Conservation (phyloP, 139 green algal genomes). For the Volvox africanus region DNA sequence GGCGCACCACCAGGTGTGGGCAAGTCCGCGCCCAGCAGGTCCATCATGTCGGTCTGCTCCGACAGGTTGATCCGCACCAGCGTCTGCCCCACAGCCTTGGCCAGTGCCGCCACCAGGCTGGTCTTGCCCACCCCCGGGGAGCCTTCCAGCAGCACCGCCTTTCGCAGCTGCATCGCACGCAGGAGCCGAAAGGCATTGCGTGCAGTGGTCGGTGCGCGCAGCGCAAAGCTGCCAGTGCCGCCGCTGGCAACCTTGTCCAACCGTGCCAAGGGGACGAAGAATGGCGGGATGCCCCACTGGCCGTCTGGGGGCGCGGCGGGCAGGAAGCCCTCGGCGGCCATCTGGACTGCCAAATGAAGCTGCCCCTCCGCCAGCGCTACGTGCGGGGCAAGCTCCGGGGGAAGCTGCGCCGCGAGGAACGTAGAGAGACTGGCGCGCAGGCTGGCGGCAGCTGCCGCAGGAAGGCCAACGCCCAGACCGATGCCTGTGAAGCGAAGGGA, state of each 20-base stretch:
- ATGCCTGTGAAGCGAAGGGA: slow-evolving; percentile 65
- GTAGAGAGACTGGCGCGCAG: slow-evolving; percentile 67
- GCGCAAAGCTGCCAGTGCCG: slow-evolving; percentile 77
- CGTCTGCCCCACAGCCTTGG: slow-evolving; percentile 62
- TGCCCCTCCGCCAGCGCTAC: slow-evolving; percentile 54
- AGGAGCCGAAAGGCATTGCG: slow-evolving; percentile 93
- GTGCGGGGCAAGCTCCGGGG: slow-evolving; percentile 46
- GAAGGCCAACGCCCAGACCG: slow-evolving; percentile 84
- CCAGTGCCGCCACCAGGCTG: slow-evolving; percentile 90
- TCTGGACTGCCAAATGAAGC: slow-evolving; percentile 13
- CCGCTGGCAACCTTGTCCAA: not conserved
- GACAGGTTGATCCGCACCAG: slow-evolving; percentile 97
- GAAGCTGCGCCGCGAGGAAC: slow-evolving; percentile 75
- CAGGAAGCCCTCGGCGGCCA: slow-evolving; percentile 27
- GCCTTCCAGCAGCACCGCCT: slow-evolving; percentile 96
- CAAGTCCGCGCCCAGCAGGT: slow-evolving; percentile 97
- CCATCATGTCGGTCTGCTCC: slow-evolving; percentile 99
- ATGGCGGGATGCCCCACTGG: slow-evolving; percentile 85
- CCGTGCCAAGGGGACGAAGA: slow-evolving; percentile 69
- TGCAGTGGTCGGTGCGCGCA: slow-evolving; percentile 88
- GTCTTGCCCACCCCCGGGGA: slow-evolving; percentile 98
- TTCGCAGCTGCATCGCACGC: slow-evolving; percentile 86
- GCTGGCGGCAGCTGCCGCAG: slow-evolving; percentile 49
- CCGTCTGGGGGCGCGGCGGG: slow-evolving; percentile 12
- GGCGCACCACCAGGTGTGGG: slow-evolving; percentile 83